Evolutionary conservation across 306 rosid genomes (phyloP).

Genomic region (barrel medic (Medicago truncatula)): MtrunA17r5.0-ANR NC_053042.1:55123501-55124000

Average conservation of each 20-base stretch:
- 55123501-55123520: constrained; percentile 68
- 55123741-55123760: constrained; percentile 38
- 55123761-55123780: constrained; percentile 7
- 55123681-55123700: background rate
- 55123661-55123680: constrained; percentile 25
- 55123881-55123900: constrained; percentile 28
- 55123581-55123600: constrained; percentile 35
- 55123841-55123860: constrained; percentile 33
- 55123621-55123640: constrained; percentile 31
- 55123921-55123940: constrained; percentile 30
- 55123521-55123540: constrained; percentile 20
- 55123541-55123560: constrained; percentile 18
- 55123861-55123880: constrained; percentile 20
- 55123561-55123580: constrained; percentile 30
- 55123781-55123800: constrained; percentile 24
- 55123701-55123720: background rate
- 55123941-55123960: constrained; percentile 62
- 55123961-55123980: constrained; percentile 67
- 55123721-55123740: constrained; percentile 27
- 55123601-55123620: constrained; percentile 7
- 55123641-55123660: constrained; percentile 35
- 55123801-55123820: constrained; percentile 34
- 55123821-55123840: constrained; percentile 36
- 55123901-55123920: constrained; percentile 12
- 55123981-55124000: constrained; percentile 66